Percentiles rank a stretch among this genome's conserved stretches.
phyloP scores from a whole-genome alignment of 352 stramenopile genomes.

The Blastocystis sp. region DNA sequence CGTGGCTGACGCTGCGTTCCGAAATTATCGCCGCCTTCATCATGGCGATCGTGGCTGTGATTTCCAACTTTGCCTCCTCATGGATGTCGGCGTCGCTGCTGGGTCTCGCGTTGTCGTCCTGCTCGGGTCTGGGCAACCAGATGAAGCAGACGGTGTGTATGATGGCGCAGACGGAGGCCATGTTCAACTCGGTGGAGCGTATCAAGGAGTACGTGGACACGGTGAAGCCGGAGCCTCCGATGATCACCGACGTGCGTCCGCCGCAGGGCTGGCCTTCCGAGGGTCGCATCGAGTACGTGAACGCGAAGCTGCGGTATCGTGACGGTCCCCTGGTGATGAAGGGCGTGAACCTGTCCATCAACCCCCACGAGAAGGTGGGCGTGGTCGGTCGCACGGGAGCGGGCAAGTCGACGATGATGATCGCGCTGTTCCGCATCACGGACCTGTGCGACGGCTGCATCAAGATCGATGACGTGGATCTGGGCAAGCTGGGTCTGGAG shows the following conservation, averaged over 20 bases:
- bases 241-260: slow-evolving; percentile 50
- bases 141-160: not conserved
- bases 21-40: slow-evolving; percentile 68
- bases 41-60: slow-evolving; percentile 58
- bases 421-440: slow-evolving; percentile 81
- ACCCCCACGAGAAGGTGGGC: slow-evolving; percentile 71
- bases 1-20: slow-evolving; percentile 69
- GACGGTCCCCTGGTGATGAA: slow-evolving; percentile 52
- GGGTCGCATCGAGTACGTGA: slow-evolving; percentile 68
- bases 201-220: slow-evolving; percentile 69
- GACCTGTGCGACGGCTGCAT: slow-evolving; percentile 78
- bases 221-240: slow-evolving; percentile 60
- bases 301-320: slow-evolving; percentile 67
- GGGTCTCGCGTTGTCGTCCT: not conserved
- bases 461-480: slow-evolving; percentile 67
- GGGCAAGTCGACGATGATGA: slow-evolving; percentile 74
- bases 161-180: not conserved
- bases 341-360: slow-evolving; percentile 67
- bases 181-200: slow-evolving; percentile 72
- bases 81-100: slow-evolving; percentile 67
- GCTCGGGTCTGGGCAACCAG: not conserved
- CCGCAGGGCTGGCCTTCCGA: slow-evolving; percentile 67
- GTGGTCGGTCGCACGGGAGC: slow-evolving; percentile 78
- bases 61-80: slow-evolving; percentile 64
- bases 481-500: slow-evolving; percentile 62